These are phyloP conservation scores for Mycena filopes DNA, from an alignment of 768 basidiomycete genomes.

Conservation along the genomic window DNA sequence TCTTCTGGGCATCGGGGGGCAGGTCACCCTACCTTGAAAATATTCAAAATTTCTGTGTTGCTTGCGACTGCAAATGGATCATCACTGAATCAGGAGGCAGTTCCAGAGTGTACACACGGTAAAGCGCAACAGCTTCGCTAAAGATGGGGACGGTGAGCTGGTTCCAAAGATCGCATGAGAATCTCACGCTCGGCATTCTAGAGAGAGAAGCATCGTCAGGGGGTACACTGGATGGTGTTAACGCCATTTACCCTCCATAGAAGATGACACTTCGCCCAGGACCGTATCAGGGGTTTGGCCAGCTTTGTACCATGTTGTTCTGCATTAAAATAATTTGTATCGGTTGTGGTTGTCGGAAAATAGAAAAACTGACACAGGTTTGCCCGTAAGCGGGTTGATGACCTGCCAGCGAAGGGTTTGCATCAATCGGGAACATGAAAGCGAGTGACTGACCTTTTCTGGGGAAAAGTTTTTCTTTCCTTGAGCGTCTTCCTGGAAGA, in stretches of 20 bases:
- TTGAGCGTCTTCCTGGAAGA: slow-evolving; percentile 80
- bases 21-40: slow-evolving; percentile 72
- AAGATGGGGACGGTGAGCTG: not conserved
- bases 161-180: slow-evolving; percentile 73
- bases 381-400: slow-evolving; percentile 83
- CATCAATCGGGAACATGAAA: not conserved
- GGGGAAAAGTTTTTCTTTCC: slow-evolving; percentile 88
- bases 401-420: slow-evolving; percentile 53
- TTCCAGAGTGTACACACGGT: slow-evolving; percentile 62
- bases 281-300: slow-evolving; percentile 88
- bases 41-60: slow-evolving; percentile 79
- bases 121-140: slow-evolving; percentile 81
- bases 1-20: not conserved
- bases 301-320: slow-evolving; percentile 87
- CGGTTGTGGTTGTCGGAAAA: slow-evolving; percentile 3
- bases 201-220: not conserved
- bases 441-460: slow-evolving; percentile 55
- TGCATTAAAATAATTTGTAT: slow-evolving; percentile 36
- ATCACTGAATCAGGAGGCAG: slow-evolving; percentile 1
- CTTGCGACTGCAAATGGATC: slow-evolving; percentile 64
- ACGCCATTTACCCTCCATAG: slow-evolving; percentile 65
- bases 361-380: slow-evolving; percentile 66
- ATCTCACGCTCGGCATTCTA: slow-evolving; percentile 89
- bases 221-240: not conserved
- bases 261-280: slow-evolving; percentile 88